These are phyloP conservation scores for Pyrenochaeta sp. DNA, from an alignment of 2,329 filamentous ascomycete genomes.

Conservation along the genomic window DNA sequence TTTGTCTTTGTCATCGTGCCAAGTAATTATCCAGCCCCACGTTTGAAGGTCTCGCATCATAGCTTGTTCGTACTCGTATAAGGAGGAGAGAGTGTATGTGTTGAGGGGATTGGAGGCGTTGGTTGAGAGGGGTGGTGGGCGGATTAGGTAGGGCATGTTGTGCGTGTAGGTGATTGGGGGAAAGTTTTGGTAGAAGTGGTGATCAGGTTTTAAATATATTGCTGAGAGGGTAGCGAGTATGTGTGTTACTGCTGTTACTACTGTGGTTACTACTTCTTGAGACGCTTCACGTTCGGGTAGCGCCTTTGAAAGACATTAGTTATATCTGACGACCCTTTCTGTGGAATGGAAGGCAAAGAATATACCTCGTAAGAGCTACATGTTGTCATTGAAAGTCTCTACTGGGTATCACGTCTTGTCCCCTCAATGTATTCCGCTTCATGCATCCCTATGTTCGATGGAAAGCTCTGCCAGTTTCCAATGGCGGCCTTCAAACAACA, in stretches of 20 bases:
- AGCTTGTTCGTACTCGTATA: not conserved
- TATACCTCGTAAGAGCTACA: not conserved
- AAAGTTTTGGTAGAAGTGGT: not conserved
- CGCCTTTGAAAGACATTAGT: no score
- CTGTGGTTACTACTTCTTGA: no score
- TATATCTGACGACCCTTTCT: no score
- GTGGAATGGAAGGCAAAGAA: no score
- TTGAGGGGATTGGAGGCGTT: not conserved
- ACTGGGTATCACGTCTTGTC: conserved; percentile 15
- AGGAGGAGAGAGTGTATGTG: not conserved
- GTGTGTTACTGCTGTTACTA: not conserved
- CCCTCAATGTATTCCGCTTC: not conserved
- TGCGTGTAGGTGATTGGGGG: not conserved
- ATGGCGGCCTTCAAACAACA: not conserved
- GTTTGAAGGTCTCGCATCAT: conserved; percentile 6
- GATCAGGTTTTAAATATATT: not conserved
- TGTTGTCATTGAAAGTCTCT: conserved; percentile 14
- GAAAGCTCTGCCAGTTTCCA: not conserved
- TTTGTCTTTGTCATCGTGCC: conserved; percentile 1
- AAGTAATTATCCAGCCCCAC: conserved; percentile 13
- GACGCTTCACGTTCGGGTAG: not conserved
- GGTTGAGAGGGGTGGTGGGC: not conserved
- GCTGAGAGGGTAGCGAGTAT: not conserved
- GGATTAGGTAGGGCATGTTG: not conserved
- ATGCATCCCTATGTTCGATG: no score